These are phyloP conservation scores for Tricholoma sp. DNA, from an alignment of 768 basidiomycete species.

Conservation along the genomic window DNA sequence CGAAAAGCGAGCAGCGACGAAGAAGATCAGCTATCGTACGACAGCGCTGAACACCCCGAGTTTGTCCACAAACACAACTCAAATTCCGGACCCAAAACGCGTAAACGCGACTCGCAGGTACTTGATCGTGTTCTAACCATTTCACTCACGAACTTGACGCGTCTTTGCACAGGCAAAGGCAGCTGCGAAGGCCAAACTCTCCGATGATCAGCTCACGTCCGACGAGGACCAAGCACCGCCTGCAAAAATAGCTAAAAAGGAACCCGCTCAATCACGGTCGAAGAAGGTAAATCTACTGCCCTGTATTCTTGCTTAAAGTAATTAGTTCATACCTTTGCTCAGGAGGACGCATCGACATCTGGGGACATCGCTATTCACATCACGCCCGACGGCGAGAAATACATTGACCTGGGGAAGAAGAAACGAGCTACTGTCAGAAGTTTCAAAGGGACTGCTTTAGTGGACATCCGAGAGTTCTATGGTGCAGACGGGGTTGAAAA, in stretches of 20 bases:
- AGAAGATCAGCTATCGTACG: conserved; percentile 1
- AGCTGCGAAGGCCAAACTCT: conserved; percentile 8
- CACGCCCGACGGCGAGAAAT: conserved; percentile 43
- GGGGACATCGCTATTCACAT: conserved; percentile 20
- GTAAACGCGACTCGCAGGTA: not conserved
- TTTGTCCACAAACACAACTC: conserved; percentile 1
- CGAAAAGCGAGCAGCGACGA: conserved; percentile 17
- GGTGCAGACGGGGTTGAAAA: conserved; percentile 48
- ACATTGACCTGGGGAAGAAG: conserved; percentile 67
- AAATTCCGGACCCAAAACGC: conserved; percentile 1
- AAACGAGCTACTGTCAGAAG: conserved; percentile 53
- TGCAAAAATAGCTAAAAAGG: conserved; percentile 33
- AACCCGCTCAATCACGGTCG: not conserved
- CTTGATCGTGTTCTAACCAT: not conserved
- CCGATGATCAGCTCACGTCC: conserved; percentile 5
- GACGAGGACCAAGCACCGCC: conserved; percentile 11
- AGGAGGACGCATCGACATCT: conserved; percentile 12
- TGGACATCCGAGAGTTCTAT: conserved; percentile 79
- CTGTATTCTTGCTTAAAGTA: not conserved
- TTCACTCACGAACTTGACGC: not conserved
- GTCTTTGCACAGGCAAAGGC: conserved; percentile 4
- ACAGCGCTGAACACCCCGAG: conserved; percentile 4
- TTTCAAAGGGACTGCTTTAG: conserved; percentile 46
- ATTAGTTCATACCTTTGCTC: not conserved
- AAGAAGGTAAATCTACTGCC: not conserved